These are phyloP conservation scores for Tylopilus rubrobrunneus DNA, from an alignment of 768 basidiomycete genomes.

Conservation along the genomic window DNA sequence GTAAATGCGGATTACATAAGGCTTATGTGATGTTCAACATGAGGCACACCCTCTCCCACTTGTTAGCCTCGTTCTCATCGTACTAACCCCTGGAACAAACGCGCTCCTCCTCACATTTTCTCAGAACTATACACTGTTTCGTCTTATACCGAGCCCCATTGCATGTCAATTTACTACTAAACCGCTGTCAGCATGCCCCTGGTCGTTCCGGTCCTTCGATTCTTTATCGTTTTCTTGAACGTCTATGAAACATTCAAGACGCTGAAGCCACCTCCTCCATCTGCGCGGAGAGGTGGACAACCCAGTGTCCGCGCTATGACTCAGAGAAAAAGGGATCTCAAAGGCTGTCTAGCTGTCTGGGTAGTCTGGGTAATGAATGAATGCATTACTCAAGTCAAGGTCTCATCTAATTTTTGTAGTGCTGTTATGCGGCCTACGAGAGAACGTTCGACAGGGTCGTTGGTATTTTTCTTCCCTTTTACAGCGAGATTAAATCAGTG, in stretches of 20 bases:
- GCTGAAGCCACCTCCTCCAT: conserved; percentile 60
- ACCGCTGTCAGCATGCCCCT: conserved; percentile 51
- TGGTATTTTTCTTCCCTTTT: conserved; percentile 76
- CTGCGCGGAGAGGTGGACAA: conserved; percentile 45
- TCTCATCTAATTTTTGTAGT: conserved; percentile 38
- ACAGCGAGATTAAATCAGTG: conserved; percentile 76
- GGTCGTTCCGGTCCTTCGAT: conserved; percentile 61
- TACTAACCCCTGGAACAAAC: conserved; percentile 8
- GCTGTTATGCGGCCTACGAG: conserved; percentile 67
- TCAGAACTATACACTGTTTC: not conserved
- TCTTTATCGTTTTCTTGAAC: conserved; percentile 72
- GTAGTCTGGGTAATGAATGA: conserved; percentile 66
- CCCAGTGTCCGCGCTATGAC: conserved; percentile 65
- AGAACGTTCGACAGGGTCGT: conserved; percentile 59
- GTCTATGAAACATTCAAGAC: conserved; percentile 84
- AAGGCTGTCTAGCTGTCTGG: conserved; percentile 82
- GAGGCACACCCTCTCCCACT: not conserved
- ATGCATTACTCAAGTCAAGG: conserved; percentile 4
- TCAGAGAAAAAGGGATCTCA: conserved; percentile 81
- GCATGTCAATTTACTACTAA: conserved; percentile 11
- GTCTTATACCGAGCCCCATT: not conserved
- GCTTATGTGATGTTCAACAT: conserved; percentile 24
- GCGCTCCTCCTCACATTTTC: not conserved
- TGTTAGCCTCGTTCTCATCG: conserved; percentile 13
- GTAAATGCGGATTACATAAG: not conserved